Base-by-base conservation (phyloP, 2,329 filamentous ascomycete species). In the Cytospora mali region DNA sequence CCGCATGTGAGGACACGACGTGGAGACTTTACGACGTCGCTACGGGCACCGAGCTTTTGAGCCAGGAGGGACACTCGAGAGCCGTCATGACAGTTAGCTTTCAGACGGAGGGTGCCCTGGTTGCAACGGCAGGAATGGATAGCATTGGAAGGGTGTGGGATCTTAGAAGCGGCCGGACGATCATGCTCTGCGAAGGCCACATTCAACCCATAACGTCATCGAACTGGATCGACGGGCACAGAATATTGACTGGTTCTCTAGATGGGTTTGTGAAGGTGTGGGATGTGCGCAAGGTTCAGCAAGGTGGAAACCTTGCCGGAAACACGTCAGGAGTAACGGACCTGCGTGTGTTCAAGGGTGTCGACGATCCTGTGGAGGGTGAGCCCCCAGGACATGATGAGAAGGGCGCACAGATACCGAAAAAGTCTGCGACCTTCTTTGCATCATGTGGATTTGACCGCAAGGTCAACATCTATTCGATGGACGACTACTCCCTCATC, bases 261-360 rank as follows among this genome's bases (percentile, higher is more conserved):
- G 95, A 99, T 72, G 94, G 94, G 21, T 98, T 95, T 85, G 88
- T 97, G 71, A 98, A 97, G 76, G 97, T 94, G 77, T 99, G 95
- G 95, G 95, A 99, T 73, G 83, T 99, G 58, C 88, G 95, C 52
- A 94, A 95, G 70, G 93, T 98, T 55, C 86, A 90, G 69, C 88
- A 88, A 66, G 89, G 86, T 0, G 94, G 92, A 14, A 91, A 90
- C 21, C 90, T 99, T 53, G 95, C 94, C 55, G 94, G 95, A 7
- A 95, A 99, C 75, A 89, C 87, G 55, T 94, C 92, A 67, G 90
- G 95, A 35, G 93, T 99, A 9, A 95, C 93, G 1, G 95, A 99
- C 74, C 78, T 99, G 66, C 84, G 93, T 66, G 98, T 95, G 92
- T 98, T 90, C 79, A 96, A 95, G 75, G 94, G 95, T 2, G 79